phyloP scores from a whole-genome alignment of 2,329 filamentous ascomycete genomes.

The Sodiomyces alkalinus region DNA sequence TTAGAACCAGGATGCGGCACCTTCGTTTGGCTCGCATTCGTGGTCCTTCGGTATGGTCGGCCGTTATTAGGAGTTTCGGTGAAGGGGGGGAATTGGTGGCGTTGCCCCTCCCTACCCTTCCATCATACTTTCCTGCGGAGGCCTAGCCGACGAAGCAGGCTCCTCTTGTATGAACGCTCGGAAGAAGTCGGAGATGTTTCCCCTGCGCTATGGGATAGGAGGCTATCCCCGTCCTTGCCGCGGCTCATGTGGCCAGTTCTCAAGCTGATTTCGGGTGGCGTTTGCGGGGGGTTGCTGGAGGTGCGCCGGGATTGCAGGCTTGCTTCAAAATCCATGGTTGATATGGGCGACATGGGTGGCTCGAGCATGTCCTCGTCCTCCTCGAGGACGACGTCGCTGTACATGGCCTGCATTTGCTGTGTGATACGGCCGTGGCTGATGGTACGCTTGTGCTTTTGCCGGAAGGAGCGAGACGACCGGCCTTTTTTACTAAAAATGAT shows the following conservation, averaged over 20 bases:
- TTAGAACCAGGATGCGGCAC: too few relatives aligned
- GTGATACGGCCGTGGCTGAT: constrained; percentile 30
- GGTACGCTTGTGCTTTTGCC: constrained; percentile 30
- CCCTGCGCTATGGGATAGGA: constrained; percentile 12
- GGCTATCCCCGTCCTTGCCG: constrained; percentile 24
- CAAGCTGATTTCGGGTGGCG: constrained; percentile 4
- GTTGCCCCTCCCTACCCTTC: too few relatives aligned
- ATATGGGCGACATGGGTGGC: too few relatives aligned
- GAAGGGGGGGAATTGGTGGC: too few relatives aligned
- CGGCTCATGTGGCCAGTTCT: constrained; percentile 4
- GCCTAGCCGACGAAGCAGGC: too few relatives aligned
- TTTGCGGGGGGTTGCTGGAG: constrained; percentile 8
- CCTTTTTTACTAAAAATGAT: constrained; percentile 26
- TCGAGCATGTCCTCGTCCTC: constrained; percentile 7
- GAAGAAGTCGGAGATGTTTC: constrained; percentile 8
- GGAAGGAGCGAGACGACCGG: constrained; percentile 28
- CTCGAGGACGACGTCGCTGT: constrained; percentile 13
- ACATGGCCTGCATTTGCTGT: constrained; percentile 19
- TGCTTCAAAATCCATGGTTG: neutral
- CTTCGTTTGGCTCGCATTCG: too few relatives aligned
- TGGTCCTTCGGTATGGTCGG: too few relatives aligned
- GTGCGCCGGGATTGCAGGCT: neutral
- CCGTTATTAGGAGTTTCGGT: too few relatives aligned
- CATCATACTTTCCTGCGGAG: too few relatives aligned
- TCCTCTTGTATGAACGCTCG: neutral